A percentile compares a stretch with the other conserved stretches of the same genome.
These are phyloP conservation scores for Tricladium varicosporioides DNA, from an alignment of 2,329 filamentous ascomycete species.

Conservation along the genomic window DNA sequence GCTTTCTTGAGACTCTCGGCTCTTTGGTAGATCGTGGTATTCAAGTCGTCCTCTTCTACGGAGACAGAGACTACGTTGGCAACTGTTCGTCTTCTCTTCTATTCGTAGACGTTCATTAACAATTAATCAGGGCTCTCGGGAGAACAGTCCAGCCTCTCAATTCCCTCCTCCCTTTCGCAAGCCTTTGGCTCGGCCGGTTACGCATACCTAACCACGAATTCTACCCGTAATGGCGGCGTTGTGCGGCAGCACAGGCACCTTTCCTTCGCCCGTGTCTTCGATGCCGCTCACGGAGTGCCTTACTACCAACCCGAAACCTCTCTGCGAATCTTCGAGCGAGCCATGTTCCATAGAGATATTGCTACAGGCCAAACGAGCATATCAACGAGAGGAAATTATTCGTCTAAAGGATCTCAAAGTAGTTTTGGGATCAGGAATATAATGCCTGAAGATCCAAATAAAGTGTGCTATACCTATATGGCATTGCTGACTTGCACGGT, in stretches of 20 bases:
- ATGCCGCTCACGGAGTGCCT: background rate
- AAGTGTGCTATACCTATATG: background rate
- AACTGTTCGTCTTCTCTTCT: constrained; percentile 35
- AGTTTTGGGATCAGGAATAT: background rate
- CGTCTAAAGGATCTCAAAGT: background rate
- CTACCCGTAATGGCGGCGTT: constrained; percentile 61
- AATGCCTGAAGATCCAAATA: background rate
- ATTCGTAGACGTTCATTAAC: background rate
- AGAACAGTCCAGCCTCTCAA: constrained; percentile 51
- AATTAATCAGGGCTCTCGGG: constrained; percentile 44
- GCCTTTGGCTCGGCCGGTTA: constrained; percentile 66
- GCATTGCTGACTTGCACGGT: background rate
- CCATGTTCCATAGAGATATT: background rate
- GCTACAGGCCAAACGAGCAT: background rate
- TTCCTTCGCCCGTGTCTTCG: constrained; percentile 60
- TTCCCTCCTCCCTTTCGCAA: constrained; percentile 40
- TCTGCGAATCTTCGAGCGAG: background rate
- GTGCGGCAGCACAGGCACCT: constrained; percentile 74
- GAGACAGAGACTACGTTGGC: constrained; percentile 58
- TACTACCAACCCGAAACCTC: background rate
- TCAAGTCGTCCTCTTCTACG: constrained; percentile 67
- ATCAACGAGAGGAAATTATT: background rate
- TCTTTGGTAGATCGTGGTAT: constrained; percentile 58
- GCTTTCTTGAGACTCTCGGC: constrained; percentile 56
- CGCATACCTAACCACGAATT: constrained; percentile 63